Conservation (phyloP, 495 filamentous ascomycete species). For the Aspergillus haitiensis region DNA sequence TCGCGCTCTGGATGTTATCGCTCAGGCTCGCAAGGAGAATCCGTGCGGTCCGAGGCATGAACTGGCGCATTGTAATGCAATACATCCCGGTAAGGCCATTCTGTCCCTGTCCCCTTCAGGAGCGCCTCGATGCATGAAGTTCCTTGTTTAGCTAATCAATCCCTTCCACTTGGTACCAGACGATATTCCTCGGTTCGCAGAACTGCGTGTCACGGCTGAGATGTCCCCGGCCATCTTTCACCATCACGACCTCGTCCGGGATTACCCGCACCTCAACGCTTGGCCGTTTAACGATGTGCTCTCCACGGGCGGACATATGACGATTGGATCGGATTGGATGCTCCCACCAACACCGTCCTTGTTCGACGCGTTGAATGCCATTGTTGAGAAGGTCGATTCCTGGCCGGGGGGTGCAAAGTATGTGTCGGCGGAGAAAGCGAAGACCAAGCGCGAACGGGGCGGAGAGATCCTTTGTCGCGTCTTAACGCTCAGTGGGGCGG, state of each 20-base stretch:
- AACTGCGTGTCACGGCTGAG: background rate
- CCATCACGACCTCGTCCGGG: background rate
- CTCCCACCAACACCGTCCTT: background rate
- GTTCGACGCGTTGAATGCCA: background rate
- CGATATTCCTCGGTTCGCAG: background rate
- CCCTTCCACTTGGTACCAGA: background rate
- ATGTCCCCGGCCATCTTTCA: slow-evolving; percentile 10
- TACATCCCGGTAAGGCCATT: background rate
- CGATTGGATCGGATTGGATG: slow-evolving; percentile 7
- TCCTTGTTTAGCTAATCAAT: too few relatives aligned
- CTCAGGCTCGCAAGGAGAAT: too few relatives aligned
- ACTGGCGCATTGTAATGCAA: too few relatives aligned
- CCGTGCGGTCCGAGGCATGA: too few relatives aligned
- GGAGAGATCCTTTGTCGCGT: too few relatives aligned
- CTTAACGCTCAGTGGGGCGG: background rate
- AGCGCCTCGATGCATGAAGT: too few relatives aligned
- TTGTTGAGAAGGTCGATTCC: background rate
- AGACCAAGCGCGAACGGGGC: too few relatives aligned
- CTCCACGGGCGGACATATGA: background rate
- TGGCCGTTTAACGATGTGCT: slow-evolving; percentile 3
- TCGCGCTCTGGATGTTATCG: too few relatives aligned
- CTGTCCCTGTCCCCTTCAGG: too few relatives aligned
- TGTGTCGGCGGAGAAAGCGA: background rate
- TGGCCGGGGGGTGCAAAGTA: too few relatives aligned
- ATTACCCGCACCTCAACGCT: background rate